Evolutionary conservation across 257 asterid species (phyloP).

Genomic region (Nicotiana undulata): DNA sequence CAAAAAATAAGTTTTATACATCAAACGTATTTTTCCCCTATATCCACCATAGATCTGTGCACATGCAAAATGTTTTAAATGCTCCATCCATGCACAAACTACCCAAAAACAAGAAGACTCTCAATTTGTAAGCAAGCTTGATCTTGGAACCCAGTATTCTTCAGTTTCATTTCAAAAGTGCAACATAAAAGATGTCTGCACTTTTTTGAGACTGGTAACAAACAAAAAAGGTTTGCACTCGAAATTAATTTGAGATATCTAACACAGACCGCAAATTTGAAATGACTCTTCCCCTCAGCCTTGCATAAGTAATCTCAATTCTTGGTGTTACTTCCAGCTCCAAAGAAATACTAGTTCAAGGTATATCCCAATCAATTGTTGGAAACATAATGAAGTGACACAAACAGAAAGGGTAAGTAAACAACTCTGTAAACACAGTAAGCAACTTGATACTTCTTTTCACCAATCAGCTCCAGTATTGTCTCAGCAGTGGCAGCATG

Average conservation of each 20-base stretch:
- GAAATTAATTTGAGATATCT: neutral
- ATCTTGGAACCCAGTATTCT: neutral
- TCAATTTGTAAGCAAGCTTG: neutral
- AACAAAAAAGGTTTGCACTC: neutral
- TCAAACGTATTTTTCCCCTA: neutral
- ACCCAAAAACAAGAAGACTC: neutral
- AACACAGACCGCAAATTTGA: neutral
- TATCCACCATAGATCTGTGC: neutral
- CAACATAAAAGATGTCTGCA: neutral
- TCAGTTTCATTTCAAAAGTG: neutral
- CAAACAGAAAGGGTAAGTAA: neutral
- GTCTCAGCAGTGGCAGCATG: neutral
- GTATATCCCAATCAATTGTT: neutral
- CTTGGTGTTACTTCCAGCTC: neutral
- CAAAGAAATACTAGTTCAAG: neutral
- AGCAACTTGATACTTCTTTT: neutral
- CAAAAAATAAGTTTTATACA: neutral
- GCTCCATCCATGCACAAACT: neutral
- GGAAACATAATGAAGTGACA: neutral
- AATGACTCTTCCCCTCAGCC: neutral
- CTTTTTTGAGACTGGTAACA: no score
- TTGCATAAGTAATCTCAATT: neutral
- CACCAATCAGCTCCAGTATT: neutral
- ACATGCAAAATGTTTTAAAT: neutral
- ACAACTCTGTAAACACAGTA: neutral